Base-by-base conservation (phyloP, 805 yeast species). In the Candida chilensis region DNA sequence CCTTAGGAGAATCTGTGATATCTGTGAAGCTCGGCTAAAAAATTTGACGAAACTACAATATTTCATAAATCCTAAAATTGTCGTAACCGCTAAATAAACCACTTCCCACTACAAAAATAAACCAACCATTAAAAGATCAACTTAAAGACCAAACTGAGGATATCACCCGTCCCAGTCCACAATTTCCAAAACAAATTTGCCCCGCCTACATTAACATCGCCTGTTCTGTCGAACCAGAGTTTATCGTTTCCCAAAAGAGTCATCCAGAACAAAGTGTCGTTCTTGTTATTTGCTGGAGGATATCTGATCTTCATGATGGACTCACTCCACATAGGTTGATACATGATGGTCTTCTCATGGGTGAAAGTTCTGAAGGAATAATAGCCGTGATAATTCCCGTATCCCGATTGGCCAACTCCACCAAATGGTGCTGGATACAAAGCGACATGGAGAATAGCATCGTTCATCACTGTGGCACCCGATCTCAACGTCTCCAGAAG, bases 261-360 rank as follows among this genome's bases (percentile, higher is more conserved):
- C n/a, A n/a, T n/a, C n/a, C n/a, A n/a, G n/a, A 26, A 29, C 19
- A n/a, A n/a, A 26, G 47, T 41, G 24, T 42, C 31, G 33, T 67
- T 65, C 27, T 45, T 43, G 0, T 41, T 33, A 4, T 52, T 50
- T 41, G 59, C 64, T 14, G 92, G 94, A 7, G 87, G 78, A 43
- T 79, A 81, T 45, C 94, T 71, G 26, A 69, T 60, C 11, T 63
- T 54, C 30, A 79, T 46, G 17, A 76, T 38, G 12, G 57, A 40
- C 44, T 86, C 95, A 29, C 63, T 62, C 78, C 78, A 75, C 35
- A 64, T 64, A 11, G 80, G 77, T 48, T 80, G 84, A 28, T 63
- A 68, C 39, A 83, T 48, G 3, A 77, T 60, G 0, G 87, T 71
- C 43, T 94, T 69, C 47, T 72, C 72, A 50, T 84, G 94, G 2